phyloP scores from a whole-genome alignment of 768 basidiomycete genomes.

The Rhizopogon rudus region DNA sequence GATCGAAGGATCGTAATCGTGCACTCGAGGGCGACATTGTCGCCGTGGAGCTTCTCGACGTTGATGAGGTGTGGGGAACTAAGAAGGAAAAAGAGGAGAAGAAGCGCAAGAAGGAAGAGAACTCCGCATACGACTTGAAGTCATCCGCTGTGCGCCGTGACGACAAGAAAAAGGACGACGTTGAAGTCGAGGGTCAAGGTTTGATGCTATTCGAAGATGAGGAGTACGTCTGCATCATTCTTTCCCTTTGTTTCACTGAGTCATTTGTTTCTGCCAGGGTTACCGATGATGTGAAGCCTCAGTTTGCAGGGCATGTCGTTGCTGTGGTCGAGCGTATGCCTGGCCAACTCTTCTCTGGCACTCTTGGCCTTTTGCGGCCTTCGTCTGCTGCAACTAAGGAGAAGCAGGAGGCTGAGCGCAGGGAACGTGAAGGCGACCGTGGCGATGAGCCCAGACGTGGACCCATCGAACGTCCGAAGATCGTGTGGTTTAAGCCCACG shows the following conservation, averaged over 20 bases:
- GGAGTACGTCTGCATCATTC: slow-evolving; percentile 48
- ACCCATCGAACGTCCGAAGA: slow-evolving; percentile 90
- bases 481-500: slow-evolving; percentile 99
- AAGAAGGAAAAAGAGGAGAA: slow-evolving; percentile 99
- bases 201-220: slow-evolving; percentile 97
- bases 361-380: slow-evolving; percentile 89
- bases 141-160: slow-evolving; percentile 75
- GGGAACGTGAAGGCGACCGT: slow-evolving; percentile 93
- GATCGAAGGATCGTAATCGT: slow-evolving; percentile 97
- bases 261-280: slow-evolving; percentile 47
- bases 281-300: slow-evolving; percentile 96
- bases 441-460: slow-evolving; percentile 77
- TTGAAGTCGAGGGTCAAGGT: slow-evolving; percentile 98
- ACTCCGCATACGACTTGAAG: slow-evolving; percentile 88
- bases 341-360: slow-evolving; percentile 96
- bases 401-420: slow-evolving; percentile 96
- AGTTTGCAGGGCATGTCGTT: slow-evolving; percentile 98
- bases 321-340: slow-evolving; percentile 99
- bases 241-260: slow-evolving; percentile 4
- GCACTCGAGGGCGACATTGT: slow-evolving; percentile 98
- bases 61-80: slow-evolving; percentile 96
- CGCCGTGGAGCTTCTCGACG: slow-evolving; percentile 95
- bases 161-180: slow-evolving; percentile 99
- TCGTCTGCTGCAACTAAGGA: slow-evolving; percentile 98
- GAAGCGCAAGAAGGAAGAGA: slow-evolving; percentile 99